phyloP scores from a whole-genome alignment of 768 basidiomycete genomes.

The Tubosaeta sp. region DNA sequence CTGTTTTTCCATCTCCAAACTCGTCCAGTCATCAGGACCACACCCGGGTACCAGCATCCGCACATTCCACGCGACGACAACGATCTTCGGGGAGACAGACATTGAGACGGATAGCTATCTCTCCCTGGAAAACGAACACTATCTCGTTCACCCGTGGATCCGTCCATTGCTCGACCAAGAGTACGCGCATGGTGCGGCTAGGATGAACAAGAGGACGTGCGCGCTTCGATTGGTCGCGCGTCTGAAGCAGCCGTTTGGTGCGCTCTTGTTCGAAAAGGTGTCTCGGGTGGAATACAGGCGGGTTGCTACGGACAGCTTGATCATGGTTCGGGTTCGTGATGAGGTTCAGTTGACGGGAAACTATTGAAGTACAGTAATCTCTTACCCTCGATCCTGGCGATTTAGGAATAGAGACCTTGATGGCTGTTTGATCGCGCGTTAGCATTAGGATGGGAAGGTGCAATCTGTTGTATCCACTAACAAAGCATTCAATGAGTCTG shows the following conservation, averaged over 20 bases:
- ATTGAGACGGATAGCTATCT: conserved; percentile 5
- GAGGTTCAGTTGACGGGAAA: background rate
- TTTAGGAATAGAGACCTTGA: too few species aligned
- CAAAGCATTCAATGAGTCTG: too few species aligned
- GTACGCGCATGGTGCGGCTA: background rate
- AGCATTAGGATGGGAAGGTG: too few species aligned
- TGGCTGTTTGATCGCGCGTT: too few species aligned
- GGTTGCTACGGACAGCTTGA: conserved; percentile 11
- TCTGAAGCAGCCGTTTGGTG: conserved; percentile 3
- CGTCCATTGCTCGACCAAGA: conserved; percentile 3
- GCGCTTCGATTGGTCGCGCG: conserved; percentile 1
- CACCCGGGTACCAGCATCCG: too few species aligned
- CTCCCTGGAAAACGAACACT: background rate
- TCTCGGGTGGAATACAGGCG: conserved; percentile 4
- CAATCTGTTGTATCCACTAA: too few species aligned
- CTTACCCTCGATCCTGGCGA: too few species aligned
- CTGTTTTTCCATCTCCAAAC: background rate
- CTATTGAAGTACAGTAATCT: background rate
- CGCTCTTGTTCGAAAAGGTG: conserved; percentile 1
- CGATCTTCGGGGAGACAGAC: background rate
- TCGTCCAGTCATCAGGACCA: background rate
- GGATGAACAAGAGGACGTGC: background rate
- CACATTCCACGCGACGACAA: conserved; percentile 2
- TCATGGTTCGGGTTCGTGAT: conserved; percentile 1
- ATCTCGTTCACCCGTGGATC: conserved; percentile 16